Evolutionary conservation across 257 asterid genomes (phyloP).

Genomic region (Forsythia suspensa): DNA sequence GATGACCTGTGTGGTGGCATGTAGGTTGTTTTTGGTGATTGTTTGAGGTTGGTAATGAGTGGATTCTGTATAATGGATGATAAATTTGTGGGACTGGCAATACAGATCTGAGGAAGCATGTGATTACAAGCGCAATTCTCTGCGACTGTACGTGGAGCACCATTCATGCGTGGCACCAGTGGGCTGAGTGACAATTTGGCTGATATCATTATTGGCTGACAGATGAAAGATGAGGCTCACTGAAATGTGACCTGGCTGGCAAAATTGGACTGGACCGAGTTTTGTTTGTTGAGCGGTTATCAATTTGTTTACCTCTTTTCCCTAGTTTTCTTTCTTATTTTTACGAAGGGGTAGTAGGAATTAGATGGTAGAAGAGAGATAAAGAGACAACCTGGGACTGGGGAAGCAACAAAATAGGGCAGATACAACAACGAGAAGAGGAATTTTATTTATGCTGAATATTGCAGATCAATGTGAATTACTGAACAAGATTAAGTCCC

Average conservation of each 20-base stretch:
- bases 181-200: neutral
- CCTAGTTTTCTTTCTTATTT: neutral
- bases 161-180: neutral
- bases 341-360: neutral
- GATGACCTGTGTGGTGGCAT: neutral
- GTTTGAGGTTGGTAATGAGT: neutral
- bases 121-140: neutral
- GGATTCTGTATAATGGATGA: neutral
- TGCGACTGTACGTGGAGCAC: neutral
- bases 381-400: neutral
- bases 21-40: neutral
- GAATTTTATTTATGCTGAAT: no score
- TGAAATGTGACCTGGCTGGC: neutral
- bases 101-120: neutral
- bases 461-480: neutral
- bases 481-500: neutral
- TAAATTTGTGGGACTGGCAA: neutral
- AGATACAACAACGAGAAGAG: no score
- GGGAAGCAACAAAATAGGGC: neutral
- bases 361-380: neutral
- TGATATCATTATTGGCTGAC: neutral
- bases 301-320: neutral
- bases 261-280: neutral
- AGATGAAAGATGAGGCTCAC: neutral
- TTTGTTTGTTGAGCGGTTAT: neutral